phyloP scores from a whole-genome alignment of 2,329 filamentous ascomycete species.

The Calonectria hawksworthii region DNA sequence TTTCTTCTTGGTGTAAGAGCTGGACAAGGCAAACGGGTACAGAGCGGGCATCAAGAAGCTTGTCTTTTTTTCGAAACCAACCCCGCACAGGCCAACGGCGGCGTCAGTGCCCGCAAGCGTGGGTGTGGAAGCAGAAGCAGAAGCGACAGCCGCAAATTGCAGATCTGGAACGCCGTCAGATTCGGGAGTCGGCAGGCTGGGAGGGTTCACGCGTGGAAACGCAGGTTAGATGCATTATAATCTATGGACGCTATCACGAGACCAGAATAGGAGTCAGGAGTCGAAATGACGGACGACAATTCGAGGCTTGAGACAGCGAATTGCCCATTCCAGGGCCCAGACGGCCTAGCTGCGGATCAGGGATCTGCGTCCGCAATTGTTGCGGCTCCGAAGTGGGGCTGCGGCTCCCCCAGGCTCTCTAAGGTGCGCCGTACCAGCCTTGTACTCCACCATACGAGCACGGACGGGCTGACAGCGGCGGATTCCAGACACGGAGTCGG shows the following conservation, averaged over 20 bases:
- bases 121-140: background rate
- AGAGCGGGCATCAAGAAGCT: conserved; percentile 4
- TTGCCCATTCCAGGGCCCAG: conserved; percentile 36
- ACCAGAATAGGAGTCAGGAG: conserved; percentile 27
- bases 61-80: conserved; percentile 1
- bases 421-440: conserved; percentile 19
- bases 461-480: conserved; percentile 27
- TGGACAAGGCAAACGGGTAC: background rate
- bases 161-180: conserved; percentile 5
- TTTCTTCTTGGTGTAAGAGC: background rate
- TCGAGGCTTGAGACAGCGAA: conserved; percentile 28
- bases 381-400: conserved; percentile 49
- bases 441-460: conserved; percentile 27
- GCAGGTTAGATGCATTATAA: conserved; percentile 26
- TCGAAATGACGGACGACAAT: conserved; percentile 34
- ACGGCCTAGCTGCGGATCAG: conserved; percentile 45
- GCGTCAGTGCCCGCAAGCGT: background rate
- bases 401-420: conserved; percentile 44
- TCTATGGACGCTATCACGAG: conserved; percentile 17
- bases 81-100: background rate
- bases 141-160: background rate
- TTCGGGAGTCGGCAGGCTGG: conserved; percentile 21
- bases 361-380: conserved; percentile 44
- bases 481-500: conserved; percentile 23
- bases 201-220: conserved; percentile 30